Percentiles rank a stretch among this genome's conserved stretches.
These are phyloP conservation scores for Elasticomyces elasticus DNA, from an alignment of 495 filamentous ascomycete genomes.

Conservation along the genomic window DNA sequence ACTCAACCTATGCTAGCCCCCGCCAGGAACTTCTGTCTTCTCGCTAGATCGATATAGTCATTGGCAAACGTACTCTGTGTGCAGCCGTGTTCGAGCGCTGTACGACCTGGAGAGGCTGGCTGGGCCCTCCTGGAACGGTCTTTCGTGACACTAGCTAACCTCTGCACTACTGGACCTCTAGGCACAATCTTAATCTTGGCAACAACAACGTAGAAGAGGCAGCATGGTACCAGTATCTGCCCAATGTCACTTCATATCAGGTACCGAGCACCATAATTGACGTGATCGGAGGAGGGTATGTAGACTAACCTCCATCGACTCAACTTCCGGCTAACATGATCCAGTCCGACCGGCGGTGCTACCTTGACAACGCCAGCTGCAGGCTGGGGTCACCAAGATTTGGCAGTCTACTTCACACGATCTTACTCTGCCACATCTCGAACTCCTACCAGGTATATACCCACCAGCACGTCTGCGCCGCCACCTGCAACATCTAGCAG, in stretches of 20 bases:
- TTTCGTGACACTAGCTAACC: too few relatives aligned
- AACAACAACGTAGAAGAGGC: slow-evolving; percentile 28
- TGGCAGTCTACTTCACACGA: slow-evolving; percentile 29
- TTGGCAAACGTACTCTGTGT: too few relatives aligned
- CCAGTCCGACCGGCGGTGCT: slow-evolving; percentile 32
- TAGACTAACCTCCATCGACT: not conserved
- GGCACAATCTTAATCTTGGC: slow-evolving; percentile 40
- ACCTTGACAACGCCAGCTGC: slow-evolving; percentile 28
- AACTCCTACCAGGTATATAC: slow-evolving; percentile 9
- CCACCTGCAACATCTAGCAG: slow-evolving; percentile 5
- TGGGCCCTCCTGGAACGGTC: too few relatives aligned
- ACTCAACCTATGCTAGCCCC: too few relatives aligned
- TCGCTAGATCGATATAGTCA: too few relatives aligned
- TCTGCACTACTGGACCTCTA: too few relatives aligned
- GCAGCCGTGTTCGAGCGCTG: too few relatives aligned
- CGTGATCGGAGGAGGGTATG: slow-evolving; percentile 39
- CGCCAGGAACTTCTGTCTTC: too few relatives aligned
- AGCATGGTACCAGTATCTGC: slow-evolving; percentile 35
- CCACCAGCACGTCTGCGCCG: slow-evolving; percentile 15
- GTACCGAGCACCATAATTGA: slow-evolving; percentile 36
- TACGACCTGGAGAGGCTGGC: too few relatives aligned
- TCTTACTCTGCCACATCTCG: slow-evolving; percentile 10
- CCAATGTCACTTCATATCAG: slow-evolving; percentile 33
- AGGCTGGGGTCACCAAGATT: slow-evolving; percentile 25
- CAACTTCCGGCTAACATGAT: slow-evolving; percentile 5